Base-by-base conservation (phyloP, 352 stramenopile species). In the Globisporangium viniferum region DNA sequence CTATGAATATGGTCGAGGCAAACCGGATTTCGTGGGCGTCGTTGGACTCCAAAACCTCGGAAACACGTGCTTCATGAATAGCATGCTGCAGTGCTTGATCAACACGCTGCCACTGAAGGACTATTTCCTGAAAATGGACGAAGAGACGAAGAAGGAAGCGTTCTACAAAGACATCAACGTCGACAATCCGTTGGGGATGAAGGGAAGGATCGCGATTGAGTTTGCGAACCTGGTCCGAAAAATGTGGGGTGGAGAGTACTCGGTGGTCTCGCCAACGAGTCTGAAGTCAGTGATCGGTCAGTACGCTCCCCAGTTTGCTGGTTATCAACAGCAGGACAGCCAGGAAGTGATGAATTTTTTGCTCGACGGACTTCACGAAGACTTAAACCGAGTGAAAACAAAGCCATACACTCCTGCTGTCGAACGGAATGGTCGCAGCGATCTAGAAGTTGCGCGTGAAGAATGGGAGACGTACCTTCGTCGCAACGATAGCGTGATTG, bases 151-250 rank as follows among this genome's bases (percentile, higher is more conserved):
- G 3, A 64, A 61, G 9, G 63, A 62, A 18, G 64, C 73, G 35
- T 91, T 91, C 63, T 65, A 79, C 29, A 77, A 79, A 14, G 88
- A 99, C 68, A 86, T 99, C 53, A 99, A 99, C 71, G 76, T 82
- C 66, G 77, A 93, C 22, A 99, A 99, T 71, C 97, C 97, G 22
- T 83, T 99, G 3, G 88, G 86, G 3, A 93, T 94, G 84, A 92
- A 96, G 44, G 97, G 97, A 9, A 88, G 90, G 64, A 95, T 99
- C 67, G 97, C 97, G 2, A 82, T 83, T n/a, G 92, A 97, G n/a
- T 99, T 99, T 80, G 96, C 91, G 0, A 84, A 77, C 31, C 76
- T 99, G 6, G 65, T 99, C 22, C 84, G 88, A n/a, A 88, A 97
- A 58, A 96, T 99, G 74, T 99, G 97, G 94, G 85, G 80, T 41